Evolutionary conservation across 768 basidiomycete species (phyloP), one percentile per base, ranked within the genome.

Genomic region (Clavulina sp.): DNA sequence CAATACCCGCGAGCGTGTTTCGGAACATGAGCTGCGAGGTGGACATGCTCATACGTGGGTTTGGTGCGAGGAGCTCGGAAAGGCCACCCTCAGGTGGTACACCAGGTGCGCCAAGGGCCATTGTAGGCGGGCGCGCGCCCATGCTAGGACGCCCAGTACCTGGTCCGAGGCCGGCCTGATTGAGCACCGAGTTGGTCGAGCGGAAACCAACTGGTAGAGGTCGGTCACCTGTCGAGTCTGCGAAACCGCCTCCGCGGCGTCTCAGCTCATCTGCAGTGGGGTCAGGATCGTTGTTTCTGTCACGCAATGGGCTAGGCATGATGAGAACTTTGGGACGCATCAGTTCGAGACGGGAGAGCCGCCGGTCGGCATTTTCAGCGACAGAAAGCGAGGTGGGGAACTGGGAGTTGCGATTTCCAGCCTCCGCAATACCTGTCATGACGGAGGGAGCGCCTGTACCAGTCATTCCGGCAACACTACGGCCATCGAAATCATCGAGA

Each of bases 301-400:
- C 53, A 18, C 55, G 56, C 33, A 93, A 68, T 1, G 87, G 85
- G 55, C 81, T 83, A 6, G 91, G 91, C 91, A 95, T 93, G 55
- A 95, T 78, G 41, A 95, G 78, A n/a, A 89, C 73, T 63, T 89
- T 89, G 1, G 91, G 91, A 21, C 89, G 74, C 58, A 93, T 70
- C 41, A 93, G 69, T 30, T 89, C 84, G 52, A 81, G 57, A 9
- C 82, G 57, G 61, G 60, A 41, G 60, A 64, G 33, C 44, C 54
- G 13, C 63, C 68, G 49, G 59, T 36, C 34, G n/a, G 47, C 9
- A 9, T n/a, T n/a, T n/a, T n/a, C n/a, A n/a, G n/a, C n/a, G n/a
- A n/a, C n/a, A n/a, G n/a, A n/a, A n/a, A n/a, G n/a, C n/a, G n/a
- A n/a, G n/a, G n/a, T n/a, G n/a, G n/a, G n/a, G n/a, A n/a, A n/a